Evolutionary conservation across 768 basidiomycete genomes (phyloP), one percentile per base, ranked within the genome.

Genomic region (Serendipita sp.): DNA sequence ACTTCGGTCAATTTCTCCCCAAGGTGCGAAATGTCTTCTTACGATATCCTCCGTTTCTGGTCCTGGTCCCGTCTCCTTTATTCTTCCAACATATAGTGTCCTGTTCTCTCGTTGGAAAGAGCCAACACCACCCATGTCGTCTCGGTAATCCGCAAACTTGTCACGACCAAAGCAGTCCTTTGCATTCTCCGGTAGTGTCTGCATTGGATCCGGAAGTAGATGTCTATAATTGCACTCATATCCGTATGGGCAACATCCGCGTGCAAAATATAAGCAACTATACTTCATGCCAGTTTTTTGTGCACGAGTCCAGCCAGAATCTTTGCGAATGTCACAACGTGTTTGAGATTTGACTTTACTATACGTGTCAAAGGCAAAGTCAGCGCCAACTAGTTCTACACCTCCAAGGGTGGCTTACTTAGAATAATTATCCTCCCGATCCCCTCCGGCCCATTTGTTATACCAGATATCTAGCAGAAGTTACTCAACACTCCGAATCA

Each of bases 381-480:
- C 20, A 62, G 61, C 26, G 28, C 14, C 22, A 3, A 14, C 16
- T 22, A 26, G 58, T 66, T 13, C 69, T 63, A 42, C 30, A 2
- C 17, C 61, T 60, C 38, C 24, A 64, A 26, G 22, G 17, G 61
- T 14, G 7, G 61, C 86, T 63, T 66, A 92, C 93, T 92, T 95
- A 38, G 93, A 94, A 71, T 97, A 92, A 63, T 82, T 87, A 71
- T 99, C 95, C 72, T 97, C 96, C 31, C 91, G 82, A 72, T 99
- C 96, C 62, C 95, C 96, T 61, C 96, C 96, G n/a, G 96, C 96
- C 95, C 95, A 98, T 75, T 96, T 95, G 74, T 97, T 93, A 72
- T 95, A 98, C 95, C 96, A 99, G 60, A 95, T 88, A 74, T 99
- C 89, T 88, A 64, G 44, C 43, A 11, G 60, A 66, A 66, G 66